Conservation (phyloP, 2,329 filamentous ascomycete genomes). For the Colletotrichum spinosum region DNA sequence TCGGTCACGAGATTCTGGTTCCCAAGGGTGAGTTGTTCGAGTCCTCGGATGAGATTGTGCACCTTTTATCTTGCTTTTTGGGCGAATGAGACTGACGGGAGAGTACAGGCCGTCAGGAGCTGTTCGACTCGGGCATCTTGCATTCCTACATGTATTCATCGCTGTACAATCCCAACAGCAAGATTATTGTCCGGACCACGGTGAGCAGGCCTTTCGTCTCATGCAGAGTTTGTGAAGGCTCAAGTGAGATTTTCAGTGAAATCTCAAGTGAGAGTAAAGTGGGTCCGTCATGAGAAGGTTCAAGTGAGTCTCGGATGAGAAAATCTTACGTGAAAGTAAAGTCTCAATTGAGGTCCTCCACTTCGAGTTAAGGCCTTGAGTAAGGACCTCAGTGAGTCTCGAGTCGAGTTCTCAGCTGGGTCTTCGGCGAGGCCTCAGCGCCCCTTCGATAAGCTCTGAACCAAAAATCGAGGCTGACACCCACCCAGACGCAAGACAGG, state of each 20-base stretch:
- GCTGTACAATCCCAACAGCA: conserved; percentile 77
- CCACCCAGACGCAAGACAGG: conserved; percentile 72
- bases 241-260: no score
- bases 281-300: no score
- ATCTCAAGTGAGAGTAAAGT: no score
- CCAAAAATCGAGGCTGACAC: conserved; percentile 13
- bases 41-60: neutral
- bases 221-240: no score
- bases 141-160: conserved; percentile 80
- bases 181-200: conserved; percentile 79
- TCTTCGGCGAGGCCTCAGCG: no score
- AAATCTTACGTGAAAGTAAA: no score
- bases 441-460: no score
- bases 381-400: no score
- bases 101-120: conserved; percentile 69
- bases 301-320: neutral
- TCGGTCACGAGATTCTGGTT: conserved; percentile 79
- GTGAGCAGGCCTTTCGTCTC: conserved; percentile 44
- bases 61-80: neutral
- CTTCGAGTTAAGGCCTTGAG: no score
- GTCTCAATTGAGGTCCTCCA: no score
- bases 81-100: neutral
- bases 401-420: no score
- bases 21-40: conserved; percentile 61
- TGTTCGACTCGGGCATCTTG: conserved; percentile 76